Conservation (phyloP, 352 stramenopile genomes). For the Globisporangium okanoganense region DNA sequence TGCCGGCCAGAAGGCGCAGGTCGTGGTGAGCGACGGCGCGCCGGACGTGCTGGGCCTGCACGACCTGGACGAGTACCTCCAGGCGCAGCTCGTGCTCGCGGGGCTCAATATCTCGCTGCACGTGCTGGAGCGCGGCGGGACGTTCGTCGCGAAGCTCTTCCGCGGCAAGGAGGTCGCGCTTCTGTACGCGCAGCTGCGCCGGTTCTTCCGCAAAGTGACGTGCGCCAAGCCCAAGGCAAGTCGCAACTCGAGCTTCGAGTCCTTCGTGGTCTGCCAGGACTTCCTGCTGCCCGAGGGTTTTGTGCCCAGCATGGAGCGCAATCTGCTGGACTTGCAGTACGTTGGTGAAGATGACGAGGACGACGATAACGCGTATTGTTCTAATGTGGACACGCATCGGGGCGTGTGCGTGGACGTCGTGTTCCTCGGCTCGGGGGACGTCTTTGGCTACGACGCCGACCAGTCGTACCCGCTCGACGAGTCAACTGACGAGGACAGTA, state of each 20-base stretch:
- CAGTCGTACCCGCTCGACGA: conserved; percentile 75
- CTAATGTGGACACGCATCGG: conserved; percentile 30
- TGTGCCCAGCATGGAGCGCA: conserved; percentile 59
- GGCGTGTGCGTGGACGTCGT: conserved; percentile 56
- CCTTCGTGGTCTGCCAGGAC: conserved; percentile 73
- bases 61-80: conserved; percentile 80
- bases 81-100: conserved; percentile 75
- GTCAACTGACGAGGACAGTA: not conserved
- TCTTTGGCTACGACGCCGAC: conserved; percentile 79
- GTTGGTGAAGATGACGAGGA: conserved; percentile 29
- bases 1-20: conserved; percentile 86
- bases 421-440: conserved; percentile 71
- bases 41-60: conserved; percentile 94
- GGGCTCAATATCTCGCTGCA: conserved; percentile 80
- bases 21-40: conserved; percentile 99
- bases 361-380: conserved; percentile 20
- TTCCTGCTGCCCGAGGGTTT: conserved; percentile 52
- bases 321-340: conserved; percentile 70
- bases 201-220: conserved; percentile 68
- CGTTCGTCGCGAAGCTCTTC: conserved; percentile 87
- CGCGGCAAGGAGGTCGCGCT: conserved; percentile 76
- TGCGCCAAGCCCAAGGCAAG: conserved; percentile 84
- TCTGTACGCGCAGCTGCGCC: conserved; percentile 63
- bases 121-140: conserved; percentile 62
- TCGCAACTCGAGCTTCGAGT: conserved; percentile 83